phyloP scores from a whole-genome alignment of 2,329 filamentous ascomycete species.

The Rhynchosporium secalis region DNA sequence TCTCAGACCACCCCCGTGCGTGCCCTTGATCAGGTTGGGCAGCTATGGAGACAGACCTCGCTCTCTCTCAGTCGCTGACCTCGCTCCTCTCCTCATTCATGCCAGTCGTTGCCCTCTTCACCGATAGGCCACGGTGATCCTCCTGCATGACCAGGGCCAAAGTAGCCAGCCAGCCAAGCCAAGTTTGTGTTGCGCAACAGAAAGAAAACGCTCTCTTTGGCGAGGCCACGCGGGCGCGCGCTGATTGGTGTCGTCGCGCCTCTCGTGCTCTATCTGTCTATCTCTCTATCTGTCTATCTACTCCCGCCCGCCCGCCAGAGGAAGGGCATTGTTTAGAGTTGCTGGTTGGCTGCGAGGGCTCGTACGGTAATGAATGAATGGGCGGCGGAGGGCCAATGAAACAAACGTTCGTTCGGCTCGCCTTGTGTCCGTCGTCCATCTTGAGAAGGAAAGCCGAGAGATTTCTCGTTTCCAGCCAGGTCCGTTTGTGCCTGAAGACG shows the following conservation, averaged over 20 bases:
- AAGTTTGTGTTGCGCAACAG: conserved; percentile 9
- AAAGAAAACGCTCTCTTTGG: conserved; percentile 2
- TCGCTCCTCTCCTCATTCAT: conserved; percentile 4
- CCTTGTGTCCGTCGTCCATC: neutral
- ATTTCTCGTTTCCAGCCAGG: neutral
- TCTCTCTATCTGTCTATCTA: neutral
- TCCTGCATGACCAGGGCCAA: conserved; percentile 7
- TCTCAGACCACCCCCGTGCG: neutral
- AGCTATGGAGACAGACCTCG: conserved; percentile 9
- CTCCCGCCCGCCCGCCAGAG: neutral
- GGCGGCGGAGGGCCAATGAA: neutral
- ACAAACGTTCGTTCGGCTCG: conserved; percentile 1
- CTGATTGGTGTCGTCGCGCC: conserved; percentile 6
- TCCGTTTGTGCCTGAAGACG: neutral
- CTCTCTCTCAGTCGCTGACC: conserved; percentile 11
- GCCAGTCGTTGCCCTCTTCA: conserved; percentile 5
- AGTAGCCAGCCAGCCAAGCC: conserved; percentile 2
- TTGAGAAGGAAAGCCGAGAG: neutral
- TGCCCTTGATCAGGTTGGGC: conserved; percentile 8
- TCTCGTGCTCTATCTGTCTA: conserved; percentile 2
- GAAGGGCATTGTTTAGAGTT: neutral
- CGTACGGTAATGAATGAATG: neutral
- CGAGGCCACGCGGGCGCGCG: conserved; percentile 2
- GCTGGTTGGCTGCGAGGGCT: conserved; percentile 3
- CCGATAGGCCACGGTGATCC: conserved; percentile 9